Base-by-base conservation (phyloP, 75 land plant genomes). In the Larix kaempferi region DNA sequence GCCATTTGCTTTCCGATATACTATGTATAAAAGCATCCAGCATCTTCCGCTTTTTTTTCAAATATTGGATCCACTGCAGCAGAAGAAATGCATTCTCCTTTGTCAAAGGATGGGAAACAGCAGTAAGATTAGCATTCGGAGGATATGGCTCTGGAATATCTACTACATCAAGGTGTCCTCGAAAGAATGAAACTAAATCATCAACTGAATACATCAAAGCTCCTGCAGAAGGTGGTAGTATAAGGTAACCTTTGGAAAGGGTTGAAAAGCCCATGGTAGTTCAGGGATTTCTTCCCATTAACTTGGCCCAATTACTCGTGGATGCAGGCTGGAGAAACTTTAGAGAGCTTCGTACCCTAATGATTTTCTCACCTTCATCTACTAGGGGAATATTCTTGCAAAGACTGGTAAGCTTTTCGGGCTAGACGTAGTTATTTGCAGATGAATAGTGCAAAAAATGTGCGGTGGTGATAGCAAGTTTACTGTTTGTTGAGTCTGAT, bases 91-190 rank as follows among this genome's bases (percentile, higher is more conserved):
- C 84, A 54, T 85, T 84, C 52, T 74, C 74, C 57, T 56, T 80
- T 22, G 82, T 84, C 7, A 88, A 82, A 16, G 82, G 74, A 27
- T 76, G 33, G 25, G 71, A 41, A 4, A 80, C 67, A 64, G 81
- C 59, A 55, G 80, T 54, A 29, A 88, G 63, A 2, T n/a, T 59
- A 37, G 76, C 75, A 76, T 85, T 61, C 13, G 89, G 89, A 66
- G 89, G 89, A 55, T 62, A 58, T 10, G 84, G 21, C 55, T 71
- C 22, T 58, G 89, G 89, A 4, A 88, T 78, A 62, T 88, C 89
- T 3, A 63, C 22, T 41, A 82, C 87, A 54, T 55, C 63, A 39
- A 67, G 19, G 75, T 71, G 2, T 29, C 16, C 56, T 35, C n/a
- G 60, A 12, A 88, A 59, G 57, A 88, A 88, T 0, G 25, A 14